Evolutionary conservation across 2,329 filamentous ascomycete genomes (phyloP).

Genomic region (Tolypocladium paradoxum): DNA sequence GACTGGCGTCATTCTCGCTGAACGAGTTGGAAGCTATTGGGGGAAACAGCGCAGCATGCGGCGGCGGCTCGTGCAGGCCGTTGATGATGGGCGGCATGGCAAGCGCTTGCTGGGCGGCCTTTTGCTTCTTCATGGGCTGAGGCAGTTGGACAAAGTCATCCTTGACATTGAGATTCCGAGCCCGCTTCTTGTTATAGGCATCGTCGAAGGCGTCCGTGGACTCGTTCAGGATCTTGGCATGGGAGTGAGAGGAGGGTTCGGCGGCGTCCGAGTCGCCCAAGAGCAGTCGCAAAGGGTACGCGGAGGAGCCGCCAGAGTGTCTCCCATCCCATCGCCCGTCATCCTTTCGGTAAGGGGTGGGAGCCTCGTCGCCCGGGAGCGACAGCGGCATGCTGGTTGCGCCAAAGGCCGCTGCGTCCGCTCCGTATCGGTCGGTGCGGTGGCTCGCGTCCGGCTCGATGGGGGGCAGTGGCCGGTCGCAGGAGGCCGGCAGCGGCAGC

Average conservation of each 20-base stretch:
- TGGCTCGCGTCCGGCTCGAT: slow-evolving; percentile 39
- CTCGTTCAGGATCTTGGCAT: slow-evolving; percentile 37
- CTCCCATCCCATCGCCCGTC: slow-evolving; percentile 12
- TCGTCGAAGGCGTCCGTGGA: slow-evolving; percentile 32
- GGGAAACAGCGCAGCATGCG: slow-evolving; percentile 50
- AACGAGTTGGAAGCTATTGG: slow-evolving; percentile 50
- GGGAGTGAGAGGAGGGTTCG: slow-evolving; percentile 28
- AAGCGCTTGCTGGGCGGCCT: slow-evolving; percentile 41
- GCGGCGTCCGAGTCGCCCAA: slow-evolving; percentile 26
- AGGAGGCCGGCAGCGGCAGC: slow-evolving; percentile 29
- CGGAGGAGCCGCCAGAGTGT: slow-evolving; percentile 11
- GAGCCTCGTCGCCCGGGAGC: slow-evolving; percentile 11
- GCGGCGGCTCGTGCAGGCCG: slow-evolving; percentile 51
- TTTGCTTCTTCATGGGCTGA: slow-evolving; percentile 54
- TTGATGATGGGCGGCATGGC: slow-evolving; percentile 55
- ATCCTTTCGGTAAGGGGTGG: slow-evolving; percentile 11
- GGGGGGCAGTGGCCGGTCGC: slow-evolving; percentile 37
- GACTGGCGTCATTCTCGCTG: slow-evolving; percentile 32
- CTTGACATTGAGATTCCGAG: slow-evolving; percentile 34
- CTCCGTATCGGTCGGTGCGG: slow-evolving; percentile 23
- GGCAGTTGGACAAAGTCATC: slow-evolving; percentile 55
- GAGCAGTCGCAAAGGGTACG: slow-evolving; percentile 28
- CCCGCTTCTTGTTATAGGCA: slow-evolving; percentile 42
- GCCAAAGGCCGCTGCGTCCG: slow-evolving; percentile 8
- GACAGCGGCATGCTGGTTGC: slow-evolving; percentile 5